phyloP scores from a whole-genome alignment of 345 rosid species.

The Geranium rotundifolium region DNA sequence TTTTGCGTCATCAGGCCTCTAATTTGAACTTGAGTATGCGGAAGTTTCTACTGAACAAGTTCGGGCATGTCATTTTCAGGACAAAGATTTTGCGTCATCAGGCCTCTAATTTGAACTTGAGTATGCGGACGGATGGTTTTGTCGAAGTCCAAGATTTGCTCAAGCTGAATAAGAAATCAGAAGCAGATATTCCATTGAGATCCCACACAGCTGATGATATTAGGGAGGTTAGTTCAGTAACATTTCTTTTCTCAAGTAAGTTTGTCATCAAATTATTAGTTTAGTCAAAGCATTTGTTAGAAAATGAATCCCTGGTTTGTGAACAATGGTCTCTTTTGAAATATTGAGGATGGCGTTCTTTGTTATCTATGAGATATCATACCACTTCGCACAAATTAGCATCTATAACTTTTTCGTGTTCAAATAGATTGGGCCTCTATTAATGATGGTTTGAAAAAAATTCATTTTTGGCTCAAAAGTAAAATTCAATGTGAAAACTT shows the following conservation, averaged over 20 bases:
- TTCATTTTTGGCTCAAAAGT: neutral
- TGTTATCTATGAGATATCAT: neutral
- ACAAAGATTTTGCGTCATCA: slow-evolving; percentile 67
- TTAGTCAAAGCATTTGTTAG: neutral
- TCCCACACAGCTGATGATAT: slow-evolving; percentile 67
- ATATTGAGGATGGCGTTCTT: neutral
- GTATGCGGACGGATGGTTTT: slow-evolving; percentile 70
- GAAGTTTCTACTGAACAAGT: slow-evolving; percentile 30
- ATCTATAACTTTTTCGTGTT: neutral
- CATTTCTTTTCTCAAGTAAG: neutral
- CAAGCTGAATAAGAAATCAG: slow-evolving; percentile 56
- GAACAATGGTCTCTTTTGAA: neutral
- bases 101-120: slow-evolving; percentile 63
- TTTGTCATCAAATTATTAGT: neutral
- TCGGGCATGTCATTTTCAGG: slow-evolving; percentile 22
- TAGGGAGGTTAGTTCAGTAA: slow-evolving; percentile 43
- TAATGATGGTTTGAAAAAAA: neutral
- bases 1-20: no score
- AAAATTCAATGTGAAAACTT: neutral
- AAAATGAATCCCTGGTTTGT: neutral
- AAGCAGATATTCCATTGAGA: slow-evolving; percentile 50
- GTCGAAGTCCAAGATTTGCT: slow-evolving; percentile 68
- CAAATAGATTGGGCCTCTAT: neutral
- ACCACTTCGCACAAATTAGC: neutral
- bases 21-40: no score